Evolutionary conservation across 495 filamentous ascomycete genomes (phyloP).

Genomic region (Talaromyces thailandensis): DNA sequence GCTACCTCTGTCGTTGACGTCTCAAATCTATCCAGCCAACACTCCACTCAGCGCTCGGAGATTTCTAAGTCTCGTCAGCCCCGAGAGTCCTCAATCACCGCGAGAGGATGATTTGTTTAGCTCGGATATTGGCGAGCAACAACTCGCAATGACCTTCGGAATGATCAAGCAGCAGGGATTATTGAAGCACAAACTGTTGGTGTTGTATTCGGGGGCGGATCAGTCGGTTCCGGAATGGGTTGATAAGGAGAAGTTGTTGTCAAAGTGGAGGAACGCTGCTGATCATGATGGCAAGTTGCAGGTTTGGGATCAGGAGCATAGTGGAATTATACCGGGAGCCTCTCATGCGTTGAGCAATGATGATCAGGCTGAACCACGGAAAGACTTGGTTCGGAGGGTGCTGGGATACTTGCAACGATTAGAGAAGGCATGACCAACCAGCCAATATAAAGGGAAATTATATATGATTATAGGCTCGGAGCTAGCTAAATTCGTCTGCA

Average conservation of each 20-base stretch:
- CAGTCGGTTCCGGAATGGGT: constrained; percentile 55
- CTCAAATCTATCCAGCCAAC: constrained; percentile 23
- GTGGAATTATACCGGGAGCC: constrained; percentile 34
- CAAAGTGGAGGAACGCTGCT: constrained; percentile 54
- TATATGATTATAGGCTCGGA: background rate
- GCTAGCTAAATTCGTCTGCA: background rate
- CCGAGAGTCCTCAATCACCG: constrained; percentile 34
- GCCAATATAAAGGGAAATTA: background rate
- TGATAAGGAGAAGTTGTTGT: constrained; percentile 54
- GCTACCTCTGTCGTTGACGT: constrained; percentile 26
- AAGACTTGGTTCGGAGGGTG: constrained; percentile 27
- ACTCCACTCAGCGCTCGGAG: constrained; percentile 54
- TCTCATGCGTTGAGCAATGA: constrained; percentile 38
- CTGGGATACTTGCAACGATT: constrained; percentile 14
- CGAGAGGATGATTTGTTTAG: constrained; percentile 86
- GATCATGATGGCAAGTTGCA: constrained; percentile 11
- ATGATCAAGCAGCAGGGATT: constrained; percentile 39
- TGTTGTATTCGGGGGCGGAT: constrained; percentile 62
- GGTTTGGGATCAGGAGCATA: constrained; percentile 29
- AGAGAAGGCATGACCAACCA: background rate
- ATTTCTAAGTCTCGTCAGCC: constrained; percentile 55
- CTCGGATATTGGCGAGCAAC: constrained; percentile 56
- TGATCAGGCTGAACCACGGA: constrained; percentile 34
- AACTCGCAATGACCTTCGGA: constrained; percentile 55
- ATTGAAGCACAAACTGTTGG: constrained; percentile 34